Evolutionary conservation across 78 protist genomes (phyloP).

Genomic region (Dictyostelium purpureum): DNA sequence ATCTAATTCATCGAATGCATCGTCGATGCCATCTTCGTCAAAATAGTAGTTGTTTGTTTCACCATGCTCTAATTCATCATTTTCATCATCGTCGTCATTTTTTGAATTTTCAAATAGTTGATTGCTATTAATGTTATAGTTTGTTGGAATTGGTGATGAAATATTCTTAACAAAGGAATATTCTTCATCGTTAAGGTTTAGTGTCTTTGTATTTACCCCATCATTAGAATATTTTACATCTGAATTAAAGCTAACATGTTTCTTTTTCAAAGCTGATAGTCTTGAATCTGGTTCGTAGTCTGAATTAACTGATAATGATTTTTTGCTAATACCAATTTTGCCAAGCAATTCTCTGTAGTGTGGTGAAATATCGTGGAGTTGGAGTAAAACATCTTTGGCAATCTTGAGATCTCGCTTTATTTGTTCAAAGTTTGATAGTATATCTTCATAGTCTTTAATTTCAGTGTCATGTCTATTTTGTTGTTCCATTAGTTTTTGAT

Average conservation of each 20-base stretch:
- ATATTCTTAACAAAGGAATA: not conserved
- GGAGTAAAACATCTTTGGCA: not conserved
- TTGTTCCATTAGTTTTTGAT: not conserved
- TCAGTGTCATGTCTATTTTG: not conserved
- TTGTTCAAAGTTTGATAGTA: not conserved
- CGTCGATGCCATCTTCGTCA: not conserved
- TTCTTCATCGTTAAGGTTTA: slow-evolving; percentile 3
- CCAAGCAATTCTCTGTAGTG: not conserved
- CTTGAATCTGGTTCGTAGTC: not conserved
- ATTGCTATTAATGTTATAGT: slow-evolving; percentile 11
- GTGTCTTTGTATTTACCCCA: not conserved
- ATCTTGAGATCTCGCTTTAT: not conserved
- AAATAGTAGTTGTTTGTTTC: no score
- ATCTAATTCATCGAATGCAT: slow-evolving; percentile 1
- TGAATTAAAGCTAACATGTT: not conserved
- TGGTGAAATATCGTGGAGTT: not conserved
- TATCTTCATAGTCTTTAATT: not conserved
- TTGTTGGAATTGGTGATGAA: slow-evolving; percentile 20
- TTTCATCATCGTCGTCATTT: not conserved
- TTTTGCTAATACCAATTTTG: not conserved
- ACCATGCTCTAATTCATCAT: not conserved
- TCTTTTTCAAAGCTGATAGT: not conserved
- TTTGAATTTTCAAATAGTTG: slow-evolving; percentile 1
- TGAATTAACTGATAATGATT: not conserved
- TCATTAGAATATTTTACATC: not conserved